Percentiles rank a stretch among this genome's conserved stretches.
phyloP scores from a whole-genome alignment of 2,329 filamentous ascomycete species.

The Juglanconis oblonga region DNA sequence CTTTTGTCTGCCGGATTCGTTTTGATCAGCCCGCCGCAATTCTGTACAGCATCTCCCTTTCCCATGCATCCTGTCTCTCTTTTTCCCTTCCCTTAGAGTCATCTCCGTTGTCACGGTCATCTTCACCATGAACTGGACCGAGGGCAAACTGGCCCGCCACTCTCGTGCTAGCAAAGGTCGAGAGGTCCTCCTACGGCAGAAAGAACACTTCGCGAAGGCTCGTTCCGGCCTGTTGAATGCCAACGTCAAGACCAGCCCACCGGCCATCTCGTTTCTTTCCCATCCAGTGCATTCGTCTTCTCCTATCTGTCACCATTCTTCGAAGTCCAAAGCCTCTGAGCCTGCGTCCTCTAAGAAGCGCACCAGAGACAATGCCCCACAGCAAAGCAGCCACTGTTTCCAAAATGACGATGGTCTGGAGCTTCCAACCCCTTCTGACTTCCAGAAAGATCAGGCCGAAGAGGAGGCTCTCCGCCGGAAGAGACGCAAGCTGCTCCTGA shows the following conservation, averaged over 20 bases:
- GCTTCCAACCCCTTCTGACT: neutral
- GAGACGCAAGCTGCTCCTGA: conserved; percentile 28
- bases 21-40: no score
- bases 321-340: neutral
- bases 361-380: neutral
- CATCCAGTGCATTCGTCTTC: conserved; percentile 19
- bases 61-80: neutral
- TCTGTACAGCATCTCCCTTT: neutral
- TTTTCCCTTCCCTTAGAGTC: neutral
- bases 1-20: no score
- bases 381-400: conserved; percentile 9
- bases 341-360: conserved; percentile 16
- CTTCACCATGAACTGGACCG: conserved; percentile 47
- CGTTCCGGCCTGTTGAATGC: conserved; percentile 31
- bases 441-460: neutral
- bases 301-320: conserved; percentile 4
- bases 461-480: conserved; percentile 22
- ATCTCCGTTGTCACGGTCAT: neutral
- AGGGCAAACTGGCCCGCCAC: conserved; percentile 42
- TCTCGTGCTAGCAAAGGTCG: conserved; percentile 33
- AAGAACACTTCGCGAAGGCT: conserved; percentile 44
- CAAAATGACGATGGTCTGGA: neutral
- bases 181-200: conserved; percentile 37
- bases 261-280: conserved; percentile 28
- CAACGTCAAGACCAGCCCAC: conserved; percentile 28